Evolutionary conservation across 2,329 filamentous ascomycete species (phyloP), one percentile per base, ranked within the genome.

Genomic region (Penicillium sp.): DNA sequence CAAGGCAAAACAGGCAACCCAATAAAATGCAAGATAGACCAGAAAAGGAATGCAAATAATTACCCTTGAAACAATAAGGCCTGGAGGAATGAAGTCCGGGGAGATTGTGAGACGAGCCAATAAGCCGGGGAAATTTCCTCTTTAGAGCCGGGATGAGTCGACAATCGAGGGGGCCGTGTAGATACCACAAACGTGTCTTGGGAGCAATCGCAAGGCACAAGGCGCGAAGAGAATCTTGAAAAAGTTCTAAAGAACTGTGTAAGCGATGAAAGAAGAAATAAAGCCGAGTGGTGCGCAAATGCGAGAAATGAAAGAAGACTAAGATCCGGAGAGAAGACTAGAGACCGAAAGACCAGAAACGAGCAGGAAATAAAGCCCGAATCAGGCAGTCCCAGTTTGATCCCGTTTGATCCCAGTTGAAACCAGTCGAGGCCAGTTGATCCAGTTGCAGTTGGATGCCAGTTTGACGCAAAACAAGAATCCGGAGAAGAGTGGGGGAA

Each of bases 101-200:
- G 44, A 29, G 15, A 32, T 24, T 39, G 34, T 17, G 19, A 31
- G 44, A 46, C 26, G 26, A 24, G 34, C 34, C 4, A 46, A 40
- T 34, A 46, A 46, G 44, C 44, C 26, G 34, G 44, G 41, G 33
- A 45, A 50, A 47, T 26, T 40, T 41, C 37, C 43, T 46, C 22
- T 29, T 29, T 10, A 40, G n/a, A 41, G 19, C 24, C 51, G 49
- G 47, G 51, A 58, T 56, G 49, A 54, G 51, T 57, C 49, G 55
- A 52, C 49, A 31, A 46, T 56, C 50, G 53, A 37, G 58, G 51
- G 34, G 52, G 38, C 48, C 48, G 47, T 44, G 48, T 33, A 53
- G 57, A 53, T 53, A 41, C 51, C 45, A 44, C 46, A 10, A 40
- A 48, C 42, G 33, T 47, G 49, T 45, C 43, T 48, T 22, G 45